These are phyloP conservation scores for Colletotrichum eleusines DNA, from an alignment of 2,329 filamentous ascomycete genomes.

Conservation along the genomic window DNA sequence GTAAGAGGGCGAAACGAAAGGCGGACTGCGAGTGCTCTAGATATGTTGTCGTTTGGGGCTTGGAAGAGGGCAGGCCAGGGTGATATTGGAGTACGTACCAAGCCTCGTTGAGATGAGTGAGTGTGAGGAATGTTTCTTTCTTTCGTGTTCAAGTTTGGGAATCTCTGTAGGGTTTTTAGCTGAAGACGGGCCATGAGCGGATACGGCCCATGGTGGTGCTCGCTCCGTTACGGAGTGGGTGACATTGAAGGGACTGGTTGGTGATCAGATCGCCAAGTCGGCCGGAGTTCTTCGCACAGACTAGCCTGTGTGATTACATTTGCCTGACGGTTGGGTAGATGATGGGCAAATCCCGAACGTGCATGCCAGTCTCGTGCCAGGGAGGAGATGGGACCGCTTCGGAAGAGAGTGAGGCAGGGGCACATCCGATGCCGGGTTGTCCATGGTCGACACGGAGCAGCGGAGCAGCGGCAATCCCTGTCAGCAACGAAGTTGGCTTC, in stretches of 20 bases:
- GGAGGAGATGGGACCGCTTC: slow-evolving; percentile 16
- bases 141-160: slow-evolving; percentile 11
- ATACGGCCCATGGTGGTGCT: slow-evolving; percentile 25
- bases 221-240: slow-evolving; percentile 36
- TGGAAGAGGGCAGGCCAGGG: slow-evolving; percentile 34
- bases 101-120: slow-evolving; percentile 42
- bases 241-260: slow-evolving; percentile 40
- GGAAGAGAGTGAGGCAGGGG: slow-evolving; percentile 28
- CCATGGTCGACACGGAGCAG: slow-evolving; percentile 34
- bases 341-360: slow-evolving; percentile 41
- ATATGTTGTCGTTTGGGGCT: slow-evolving; percentile 21
- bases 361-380: slow-evolving; percentile 29
- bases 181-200: slow-evolving; percentile 27
- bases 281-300: slow-evolving; percentile 42
- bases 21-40: slow-evolving; percentile 36
- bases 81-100: slow-evolving; percentile 40
- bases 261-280: slow-evolving; percentile 44
- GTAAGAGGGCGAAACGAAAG: slow-evolving; percentile 34
- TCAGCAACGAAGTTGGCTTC: slow-evolving; percentile 27
- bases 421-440: slow-evolving; percentile 39
- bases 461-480: slow-evolving; percentile 41
- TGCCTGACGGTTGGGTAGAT: slow-evolving; percentile 41
- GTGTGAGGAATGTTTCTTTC: slow-evolving; percentile 35
- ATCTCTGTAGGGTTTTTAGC: slow-evolving; percentile 38
- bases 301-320: slow-evolving; percentile 42